Base-by-base conservation (phyloP, 2,329 filamentous ascomycete species). In the Fonsecaea erecta region DNA sequence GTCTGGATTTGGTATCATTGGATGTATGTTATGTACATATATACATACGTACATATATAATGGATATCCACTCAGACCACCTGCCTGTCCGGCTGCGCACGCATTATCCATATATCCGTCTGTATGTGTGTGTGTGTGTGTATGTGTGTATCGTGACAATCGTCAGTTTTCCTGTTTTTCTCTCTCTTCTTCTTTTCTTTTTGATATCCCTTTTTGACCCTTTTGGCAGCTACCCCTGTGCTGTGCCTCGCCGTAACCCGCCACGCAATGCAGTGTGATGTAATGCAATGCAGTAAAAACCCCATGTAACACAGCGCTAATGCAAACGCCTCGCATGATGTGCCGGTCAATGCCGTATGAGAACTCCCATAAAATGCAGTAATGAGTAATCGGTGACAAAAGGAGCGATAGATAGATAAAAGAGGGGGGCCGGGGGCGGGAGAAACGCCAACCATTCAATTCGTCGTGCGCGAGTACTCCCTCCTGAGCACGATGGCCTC, bases 401-500 rank as follows among this genome's bases (percentile, higher is more conserved):
- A 30, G 28, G 8, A 8, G 8, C 3, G 28, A 30, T 30, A 8
- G 28, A 30, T 3, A 8, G 28, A 30, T n/a, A n/a, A n/a, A 8
- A 30, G 28, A 30, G 28, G 28, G 28, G 8, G 28, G 8, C 3
- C 3, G 28, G 3, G 37, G n/a, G 37, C 1, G n/a, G 8, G 11
- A 4, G n/a, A 11, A n/a, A 40, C 3, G 11, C n/a, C n/a, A n/a
- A n/a, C 9, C 1, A 2, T 3, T 48, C 21, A 48, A 26, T 48
- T 48, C 43, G 43, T 48, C 43, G 43, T 24, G 21, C 43, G 43
- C 21, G 43, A 48, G 43, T 48, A 48, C 16, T 46, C 30, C 18
- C 63, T 56, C 51, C 43, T 67, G 28, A 62, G 57, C 16, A 67
- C 54, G 35, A 62, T 59, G 0, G 65, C 61, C 35, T 64, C 65